Base-by-base conservation (phyloP, 2,329 filamentous ascomycete species). In the Aspergillus unguis region DNA sequence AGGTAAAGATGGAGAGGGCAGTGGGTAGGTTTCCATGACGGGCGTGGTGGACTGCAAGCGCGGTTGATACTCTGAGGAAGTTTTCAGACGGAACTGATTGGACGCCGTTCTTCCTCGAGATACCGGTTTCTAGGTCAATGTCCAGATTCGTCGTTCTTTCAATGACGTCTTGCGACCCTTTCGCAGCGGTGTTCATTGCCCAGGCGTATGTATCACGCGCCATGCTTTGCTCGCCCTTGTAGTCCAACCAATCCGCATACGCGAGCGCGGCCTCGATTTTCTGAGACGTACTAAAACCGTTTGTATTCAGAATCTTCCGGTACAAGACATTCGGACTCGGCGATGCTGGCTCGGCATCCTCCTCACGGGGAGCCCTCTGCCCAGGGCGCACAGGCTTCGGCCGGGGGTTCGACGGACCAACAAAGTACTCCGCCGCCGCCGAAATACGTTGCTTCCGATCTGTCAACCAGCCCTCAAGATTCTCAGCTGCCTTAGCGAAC, bases 161-260 rank as follows among this genome's bases (percentile, higher is more conserved):
- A 40, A 70, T 62, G 3, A 69, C 62, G 35, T 79, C 75, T 2
- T 76, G 69, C 2, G 83, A 62, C 10, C 80, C 81, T 7, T 80
- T 76, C 1, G 81, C 80, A 1, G 90, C 88, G 55, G 95, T 85
- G 58, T 89, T 84, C 37, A 96, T 75, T 1, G 86, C 90, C 80
- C 88, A 85, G 56, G 79, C 78, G 69, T 90, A 92, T 74, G 91
- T 85, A 56, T 87, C 83, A 50, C 84, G 79, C 0, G 90, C 86
- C 0, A 82, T 85, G 3, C 84, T 82, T 1, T 79, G 72, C 27
- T 84, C 69, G 1, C 82, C 78, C 72, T 92, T 92, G 73, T 84
- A 92, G 59, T 91, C 88, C 36, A 95, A 78, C 82, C 88, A 96
- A 50, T 89, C 86, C 2, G 87, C 92, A 67, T 92, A 95, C 1